Evolutionary conservation across 345 rosid genomes (phyloP).

Genomic region (Odontarrhena argentea): DNA sequence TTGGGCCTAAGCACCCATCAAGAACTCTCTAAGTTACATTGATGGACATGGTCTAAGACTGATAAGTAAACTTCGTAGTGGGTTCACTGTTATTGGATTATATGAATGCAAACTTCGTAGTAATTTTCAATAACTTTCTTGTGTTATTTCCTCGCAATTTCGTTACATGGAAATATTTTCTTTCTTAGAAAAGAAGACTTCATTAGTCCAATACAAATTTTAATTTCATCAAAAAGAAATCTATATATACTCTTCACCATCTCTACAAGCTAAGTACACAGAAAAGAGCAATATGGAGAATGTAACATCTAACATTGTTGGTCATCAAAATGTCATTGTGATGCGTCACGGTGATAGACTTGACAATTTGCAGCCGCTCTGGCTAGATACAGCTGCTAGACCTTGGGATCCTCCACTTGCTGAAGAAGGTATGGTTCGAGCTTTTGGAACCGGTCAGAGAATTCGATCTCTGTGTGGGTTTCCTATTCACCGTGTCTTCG

Average conservation of each 20-base stretch:
- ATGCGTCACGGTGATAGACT: conserved; percentile 93
- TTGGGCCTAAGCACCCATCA: too few species aligned
- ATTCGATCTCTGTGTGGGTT: conserved; percentile 45
- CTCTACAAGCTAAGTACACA: conserved; percentile 4
- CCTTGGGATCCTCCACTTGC: conserved; percentile 83
- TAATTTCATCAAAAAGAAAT: background rate
- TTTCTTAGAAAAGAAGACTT: background rate
- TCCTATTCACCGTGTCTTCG: conserved; percentile 75
- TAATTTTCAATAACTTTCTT: too few species aligned
- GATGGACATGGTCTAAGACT: too few species aligned
- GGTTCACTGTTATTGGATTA: too few species aligned
- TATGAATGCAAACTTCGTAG: too few species aligned
- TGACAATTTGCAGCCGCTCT: conserved; percentile 54
- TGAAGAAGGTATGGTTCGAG: conserved; percentile 52
- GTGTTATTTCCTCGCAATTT: background rate
- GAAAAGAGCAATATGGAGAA: conserved; percentile 32
- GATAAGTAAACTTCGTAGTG: too few species aligned
- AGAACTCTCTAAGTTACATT: too few species aligned
- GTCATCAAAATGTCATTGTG: conserved; percentile 66
- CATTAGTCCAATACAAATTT: background rate
- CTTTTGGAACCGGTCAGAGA: conserved; percentile 53
- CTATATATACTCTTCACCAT: background rate
- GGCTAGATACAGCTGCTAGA: conserved; percentile 53
- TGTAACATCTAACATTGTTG: background rate
- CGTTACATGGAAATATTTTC: background rate